Base-by-base conservation (phyloP, 495 filamentous ascomycete species). In the Neurospora africana region DNA sequence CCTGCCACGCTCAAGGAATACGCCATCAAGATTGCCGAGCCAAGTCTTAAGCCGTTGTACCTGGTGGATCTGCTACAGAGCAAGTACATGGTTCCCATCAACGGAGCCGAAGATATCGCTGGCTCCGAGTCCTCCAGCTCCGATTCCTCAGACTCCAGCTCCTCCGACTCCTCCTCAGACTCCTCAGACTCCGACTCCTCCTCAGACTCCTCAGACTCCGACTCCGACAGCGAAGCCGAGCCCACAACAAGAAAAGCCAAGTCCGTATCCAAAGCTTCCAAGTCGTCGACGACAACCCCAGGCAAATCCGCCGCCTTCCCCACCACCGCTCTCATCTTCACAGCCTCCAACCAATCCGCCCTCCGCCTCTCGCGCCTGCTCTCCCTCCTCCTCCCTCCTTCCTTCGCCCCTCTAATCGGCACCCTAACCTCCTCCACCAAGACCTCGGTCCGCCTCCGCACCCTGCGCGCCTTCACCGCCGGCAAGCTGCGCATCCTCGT, bases 341-440 rank as follows among this genome's bases (percentile, higher is more conserved):
- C 93, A 65, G 92, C 92, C 71, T 93, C 89, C 70, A 97, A 93
- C 76, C 92, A 97, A 79, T 88, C 89, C 21, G 92, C 95, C 30
- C 86, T 90, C 21, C 91, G 95, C 58, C 87, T 99, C 17, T 87
- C 90, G 3, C 90, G 90, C 21, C 89, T 99, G 1, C 83, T 98
- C n/a, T 80, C 84, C 2, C 82, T 91, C 23, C 86, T 97, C 11
- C 80, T 87, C 5, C 92, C 92, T 5, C 92, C 92, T 13, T 30
- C 53, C 11, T 81, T 90, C 35, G 82, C 86, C 7, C 76, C 78
- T 2, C 81, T 83, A 11, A 87, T 91, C 72, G 90, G 88, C 75
- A 92, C 89, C 1, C 87, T 97, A 71, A 92, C 93, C 71, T 93
- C 92, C 0, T 88, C 89, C 23, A 90, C 90, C 17, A 89, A 87